Base-by-base conservation (phyloP, 306 rosid species). In the Canavalia ensiformis region DNA sequence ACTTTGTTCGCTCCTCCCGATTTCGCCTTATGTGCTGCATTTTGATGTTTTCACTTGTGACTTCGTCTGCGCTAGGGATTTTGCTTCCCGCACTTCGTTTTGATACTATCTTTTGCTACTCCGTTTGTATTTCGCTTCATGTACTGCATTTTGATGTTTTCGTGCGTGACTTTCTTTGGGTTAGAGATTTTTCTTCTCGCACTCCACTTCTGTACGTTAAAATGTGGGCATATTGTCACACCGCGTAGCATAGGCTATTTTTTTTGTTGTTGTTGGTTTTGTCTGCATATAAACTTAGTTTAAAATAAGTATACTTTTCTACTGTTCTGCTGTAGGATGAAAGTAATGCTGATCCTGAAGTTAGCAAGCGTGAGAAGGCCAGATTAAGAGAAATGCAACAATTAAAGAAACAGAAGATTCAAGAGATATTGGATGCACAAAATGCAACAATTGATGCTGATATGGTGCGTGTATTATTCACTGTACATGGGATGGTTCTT, bases 361-460 rank as follows among this genome's bases (percentile, higher is more conserved):
- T 90, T 74, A 81, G 94, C 84, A 92, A 89, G 90, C 97, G 98
- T 4, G 99, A 95, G 72, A 95, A 85, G 83, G 93, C 90, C 13
- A 90, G 99, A 56, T 92, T 95, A 33, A 95, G 33, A 70, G 96
- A 93, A 75, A 84, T 95, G 96, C 92, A 93, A 72, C 47, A 82
- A 13, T 0, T 90, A 75, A 95, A 93, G 96, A 95, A 86, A 49
- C 94, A 95, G 68, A 95, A 95, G 89, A 56, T 95, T 86, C 98
- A 93, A 86, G 99, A 93, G 76, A 95, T 93, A 75, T 79, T 95
- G 81, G 98, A 90, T 70, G 80, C 57, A 1, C 99, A 95, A 84
- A 93, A 95, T 87, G 96, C 98, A 39, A 72, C 93, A 0, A 91
- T 93, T 86, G 99, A 95, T 46, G 96, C 98, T 79, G 97, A 91